Base-by-base conservation (phyloP, 352 stramenopile species). In the Blastocystis sp. region DNA sequence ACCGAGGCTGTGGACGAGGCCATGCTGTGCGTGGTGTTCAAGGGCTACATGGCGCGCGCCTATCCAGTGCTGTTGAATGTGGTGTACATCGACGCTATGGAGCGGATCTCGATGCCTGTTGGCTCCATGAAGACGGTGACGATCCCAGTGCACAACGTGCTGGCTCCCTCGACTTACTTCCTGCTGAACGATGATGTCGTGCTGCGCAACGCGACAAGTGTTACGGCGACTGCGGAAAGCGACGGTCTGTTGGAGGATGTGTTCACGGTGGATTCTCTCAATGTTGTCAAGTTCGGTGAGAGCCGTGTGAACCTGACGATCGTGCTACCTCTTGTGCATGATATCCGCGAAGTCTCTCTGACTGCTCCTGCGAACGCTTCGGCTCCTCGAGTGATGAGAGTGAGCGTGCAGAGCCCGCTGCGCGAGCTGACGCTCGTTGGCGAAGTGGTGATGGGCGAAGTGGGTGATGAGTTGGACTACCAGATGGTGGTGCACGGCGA, bases 11-110 rank as follows among this genome's bases (percentile, higher is more conserved):
- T 43, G 73, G 73, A 84, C 50, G 8, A 9, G 13, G 73, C 73
- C 18, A 50, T 66, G 73, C 56, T 84, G 73, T 84, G 73, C 55
- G 43, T 84, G 73, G 50, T 45, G 50, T 84, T 84, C 73, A 13
- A 23, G 26, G 73, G 56, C 29, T 61, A 45, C 23, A 66, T 66
- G 73, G 50, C 73, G 15, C 59, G 53, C 26, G 53, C 18, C 20
- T 84, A 69, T 55, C n/a, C n/a, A 3, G 43, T 53, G 18, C 6
- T 9, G 18, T 18, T 84, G 23, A 34, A 6, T 4, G 54, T 84
- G 45, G 29, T 84, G 18, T 84, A 84, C 53, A 84, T 84, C 18
- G 73, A 84, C 50, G 53, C 15, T 13, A 41, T 68, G 73, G 43
- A 23, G 54, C 47, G 34, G 8, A 18, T 84, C 4, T 37, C 54